Conservation (phyloP, 176 grass and related monocot species). For the Oryza officinalis region DNA sequence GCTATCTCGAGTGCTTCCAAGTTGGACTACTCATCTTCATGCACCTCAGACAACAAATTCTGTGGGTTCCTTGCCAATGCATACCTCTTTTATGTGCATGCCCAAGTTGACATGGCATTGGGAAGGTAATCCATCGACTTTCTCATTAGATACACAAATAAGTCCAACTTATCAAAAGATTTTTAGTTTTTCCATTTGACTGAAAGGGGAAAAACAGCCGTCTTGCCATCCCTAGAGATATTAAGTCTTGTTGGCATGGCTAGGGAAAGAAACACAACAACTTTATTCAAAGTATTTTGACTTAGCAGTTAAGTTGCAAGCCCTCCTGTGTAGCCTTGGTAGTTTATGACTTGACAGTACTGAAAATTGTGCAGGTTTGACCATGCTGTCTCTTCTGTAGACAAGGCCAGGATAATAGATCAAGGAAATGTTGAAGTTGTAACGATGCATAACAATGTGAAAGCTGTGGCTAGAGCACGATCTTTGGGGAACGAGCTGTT, state of each 20-base stretch:
- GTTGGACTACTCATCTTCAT: constrained; percentile 66
- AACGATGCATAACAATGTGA: constrained; percentile 64
- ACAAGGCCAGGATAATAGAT: constrained; percentile 78
- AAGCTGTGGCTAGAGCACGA: constrained; percentile 70
- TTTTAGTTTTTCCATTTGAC: not conserved
- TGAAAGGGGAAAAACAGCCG: not conserved
- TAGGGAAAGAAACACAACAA: not conserved
- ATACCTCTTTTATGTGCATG: constrained; percentile 73
- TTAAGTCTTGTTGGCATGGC: not conserved
- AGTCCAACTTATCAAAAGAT: not conserved
- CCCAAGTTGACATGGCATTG: constrained; percentile 81
- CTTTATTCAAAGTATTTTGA: constrained; percentile 40
- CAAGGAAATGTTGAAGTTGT: constrained; percentile 60
- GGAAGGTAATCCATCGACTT: constrained; percentile 67
- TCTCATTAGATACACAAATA: constrained; percentile 20
- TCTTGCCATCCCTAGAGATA: not conserved
- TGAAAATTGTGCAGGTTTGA: constrained; percentile 70
- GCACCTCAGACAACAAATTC: constrained; percentile 66
- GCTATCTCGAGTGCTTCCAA: constrained; percentile 78
- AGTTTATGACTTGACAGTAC: constrained; percentile 30
- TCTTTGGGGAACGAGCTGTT: constrained; percentile 89
- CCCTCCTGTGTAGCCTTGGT: constrained; percentile 2
- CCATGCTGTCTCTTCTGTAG: constrained; percentile 69
- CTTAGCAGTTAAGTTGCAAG: not conserved
- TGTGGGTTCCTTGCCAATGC: constrained; percentile 69